These are phyloP conservation scores for Rhodocollybia butyracea DNA, from an alignment of 768 basidiomycete genomes.

Conservation along the genomic window DNA sequence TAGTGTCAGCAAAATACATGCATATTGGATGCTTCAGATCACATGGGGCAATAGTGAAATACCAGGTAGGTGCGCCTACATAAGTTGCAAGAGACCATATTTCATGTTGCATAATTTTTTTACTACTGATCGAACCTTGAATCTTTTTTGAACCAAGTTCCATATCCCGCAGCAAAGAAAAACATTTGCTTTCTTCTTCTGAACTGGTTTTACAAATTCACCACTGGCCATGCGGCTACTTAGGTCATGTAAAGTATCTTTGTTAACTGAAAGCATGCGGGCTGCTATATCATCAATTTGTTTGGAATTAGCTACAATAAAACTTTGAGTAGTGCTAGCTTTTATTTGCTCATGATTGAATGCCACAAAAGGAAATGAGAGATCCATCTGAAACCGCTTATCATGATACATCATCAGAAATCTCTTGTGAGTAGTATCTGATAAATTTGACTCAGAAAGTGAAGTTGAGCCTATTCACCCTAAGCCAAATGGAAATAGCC, in stretches of 20 bases:
- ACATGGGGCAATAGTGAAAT: no score
- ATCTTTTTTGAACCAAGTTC: slow-evolving; percentile 22
- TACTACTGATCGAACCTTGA: slow-evolving; percentile 19
- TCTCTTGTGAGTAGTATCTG: slow-evolving; percentile 18
- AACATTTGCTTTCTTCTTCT: slow-evolving; percentile 21
- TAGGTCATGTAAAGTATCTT: no score
- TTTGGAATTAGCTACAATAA: no score
- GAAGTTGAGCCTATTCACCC: slow-evolving; percentile 17
- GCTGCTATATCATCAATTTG: no score
- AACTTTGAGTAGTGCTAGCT: no score
- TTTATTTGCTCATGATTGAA: no score
- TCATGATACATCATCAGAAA: slow-evolving; percentile 32
- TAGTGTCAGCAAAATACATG: slow-evolving; percentile 15
- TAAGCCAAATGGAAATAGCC: slow-evolving; percentile 36
- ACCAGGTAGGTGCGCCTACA: no score
- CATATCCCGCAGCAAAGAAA: slow-evolving; percentile 20
- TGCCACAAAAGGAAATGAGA: no score
- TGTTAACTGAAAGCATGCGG: no score
- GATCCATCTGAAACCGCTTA: slow-evolving; percentile 31
- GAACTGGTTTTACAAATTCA: slow-evolving; percentile 15
- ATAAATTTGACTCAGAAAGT: slow-evolving; percentile 10
- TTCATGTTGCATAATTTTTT: slow-evolving; percentile 26
- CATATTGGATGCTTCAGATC: no score
- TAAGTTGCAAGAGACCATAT: no score
- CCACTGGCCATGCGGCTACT: slow-evolving; percentile 8